A percentile compares a stretch with the other conserved stretches of the same genome.
These are phyloP conservation scores for Lichtheimia corymbifera DNA, from an alignment of 371 early-diverging fungal genomes.

Conservation along the genomic window DNA sequence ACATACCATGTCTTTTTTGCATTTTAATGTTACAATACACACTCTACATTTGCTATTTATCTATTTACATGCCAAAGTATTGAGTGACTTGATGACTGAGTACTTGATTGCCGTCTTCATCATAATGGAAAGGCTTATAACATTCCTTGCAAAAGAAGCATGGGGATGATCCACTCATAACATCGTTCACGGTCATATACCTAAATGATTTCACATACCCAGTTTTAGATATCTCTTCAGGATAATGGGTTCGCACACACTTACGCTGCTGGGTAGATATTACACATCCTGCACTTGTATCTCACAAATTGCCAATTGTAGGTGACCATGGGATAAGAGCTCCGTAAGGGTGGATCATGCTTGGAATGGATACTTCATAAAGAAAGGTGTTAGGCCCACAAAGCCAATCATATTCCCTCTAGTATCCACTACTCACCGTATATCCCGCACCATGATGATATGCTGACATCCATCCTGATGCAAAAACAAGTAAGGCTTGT, in stretches of 20 bases:
- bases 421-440: slow-evolving; percentile 43
- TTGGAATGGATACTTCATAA: slow-evolving; percentile 22
- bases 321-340: slow-evolving; percentile 53
- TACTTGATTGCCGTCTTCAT: slow-evolving; percentile 37
- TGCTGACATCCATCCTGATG: slow-evolving; percentile 82
- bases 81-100: not conserved
- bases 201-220: slow-evolving; percentile 20
- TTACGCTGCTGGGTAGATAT: slow-evolving; percentile 60
- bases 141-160: slow-evolving; percentile 78
- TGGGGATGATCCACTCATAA: slow-evolving; percentile 71
- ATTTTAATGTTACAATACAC: not conserved
- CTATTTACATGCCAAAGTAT: slow-evolving; percentile 21
- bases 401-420: not conserved
- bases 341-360: slow-evolving; percentile 12
- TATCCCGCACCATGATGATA: slow-evolving; percentile 62
- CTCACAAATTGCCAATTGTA: slow-evolving; percentile 45
- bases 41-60: slow-evolving; percentile 5
- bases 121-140: slow-evolving; percentile 73
- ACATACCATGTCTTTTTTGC: not conserved
- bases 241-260: no score
- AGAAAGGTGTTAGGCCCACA: slow-evolving; percentile 9
- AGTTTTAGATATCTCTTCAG: not conserved
- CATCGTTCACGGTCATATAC: slow-evolving; percentile 69
- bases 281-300: slow-evolving; percentile 71
- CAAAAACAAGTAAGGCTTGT: slow-evolving; percentile 65